Conservation (phyloP, 148 eudicot genomes). For the Fallopia convolvulus region DNA sequence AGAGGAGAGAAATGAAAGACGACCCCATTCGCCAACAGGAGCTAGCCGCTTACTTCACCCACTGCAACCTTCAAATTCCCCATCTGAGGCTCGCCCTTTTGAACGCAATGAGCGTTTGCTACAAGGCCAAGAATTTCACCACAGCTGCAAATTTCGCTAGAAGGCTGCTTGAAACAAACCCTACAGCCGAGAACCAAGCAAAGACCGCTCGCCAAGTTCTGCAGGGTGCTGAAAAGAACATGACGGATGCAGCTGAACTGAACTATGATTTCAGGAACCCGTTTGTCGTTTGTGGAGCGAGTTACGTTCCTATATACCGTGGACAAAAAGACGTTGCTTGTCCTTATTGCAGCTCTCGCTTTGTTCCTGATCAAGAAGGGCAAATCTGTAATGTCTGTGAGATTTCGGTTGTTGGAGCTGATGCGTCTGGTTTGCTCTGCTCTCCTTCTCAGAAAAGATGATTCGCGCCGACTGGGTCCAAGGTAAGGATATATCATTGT, state of each 20-base stretch:
- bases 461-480: conserved; percentile 7
- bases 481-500: conserved; percentile 16
- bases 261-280: conserved; percentile 96
- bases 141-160: conserved; percentile 84
- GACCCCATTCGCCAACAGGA: conserved; percentile 82
- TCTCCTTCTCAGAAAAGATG: conserved; percentile 23
- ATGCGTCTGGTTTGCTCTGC: conserved; percentile 93
- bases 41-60: conserved; percentile 92
- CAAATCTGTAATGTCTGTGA: conserved; percentile 80
- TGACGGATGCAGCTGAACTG: conserved; percentile 57
- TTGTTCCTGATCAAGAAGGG: conserved; percentile 73
- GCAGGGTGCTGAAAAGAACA: conserved; percentile 78
- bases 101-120: conserved; percentile 72
- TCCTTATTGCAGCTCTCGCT: conserved; percentile 74
- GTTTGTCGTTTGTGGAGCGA: conserved; percentile 86
- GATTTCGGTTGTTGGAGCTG: conserved; percentile 69
- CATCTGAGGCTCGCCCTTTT: conserved; percentile 75
- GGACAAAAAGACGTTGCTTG: conserved; percentile 77
- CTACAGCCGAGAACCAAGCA: conserved; percentile 57
- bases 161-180: conserved; percentile 72
- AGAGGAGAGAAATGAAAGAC: conserved; percentile 61
- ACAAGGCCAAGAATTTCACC: conserved; percentile 49
- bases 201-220: conserved; percentile 67
- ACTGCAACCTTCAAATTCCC: conserved; percentile 76
- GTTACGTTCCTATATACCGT: conserved; percentile 72